Conservation (phyloP, 2,329 filamentous ascomycete species). For the Mycosphaerella arachidis region DNA sequence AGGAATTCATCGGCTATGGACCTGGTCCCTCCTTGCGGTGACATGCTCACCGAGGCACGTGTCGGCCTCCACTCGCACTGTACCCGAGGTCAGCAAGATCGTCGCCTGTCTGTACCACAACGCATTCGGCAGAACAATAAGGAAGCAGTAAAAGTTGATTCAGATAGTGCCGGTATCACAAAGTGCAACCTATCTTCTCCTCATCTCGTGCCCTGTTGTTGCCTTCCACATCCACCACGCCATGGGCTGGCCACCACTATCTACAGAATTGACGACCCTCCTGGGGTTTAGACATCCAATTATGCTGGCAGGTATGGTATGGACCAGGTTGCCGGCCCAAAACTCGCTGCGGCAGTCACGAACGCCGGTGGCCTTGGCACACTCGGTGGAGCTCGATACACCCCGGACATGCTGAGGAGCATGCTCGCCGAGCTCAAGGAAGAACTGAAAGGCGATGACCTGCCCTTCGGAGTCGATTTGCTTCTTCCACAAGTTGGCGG, state of each 20-base stretch:
- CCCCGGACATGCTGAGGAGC: conserved; percentile 89
- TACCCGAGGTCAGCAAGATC: neutral
- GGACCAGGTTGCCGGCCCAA: conserved; percentile 95
- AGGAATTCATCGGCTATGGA: neutral
- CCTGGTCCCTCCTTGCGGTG: too few relatives aligned
- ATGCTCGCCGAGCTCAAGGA: conserved; percentile 90
- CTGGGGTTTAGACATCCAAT: conserved; percentile 95
- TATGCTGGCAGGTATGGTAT: conserved; percentile 95
- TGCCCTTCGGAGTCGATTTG: conserved; percentile 88
- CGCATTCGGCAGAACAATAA: neutral
- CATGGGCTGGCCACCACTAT: conserved; percentile 46
- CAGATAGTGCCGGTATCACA: too few relatives aligned
- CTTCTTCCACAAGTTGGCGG: conserved; percentile 90
- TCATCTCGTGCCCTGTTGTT: neutral
- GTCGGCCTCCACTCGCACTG: neutral
- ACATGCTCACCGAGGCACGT: neutral
- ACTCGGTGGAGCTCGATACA: conserved; percentile 90
- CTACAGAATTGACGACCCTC: conserved; percentile 84
- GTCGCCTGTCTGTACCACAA: neutral
- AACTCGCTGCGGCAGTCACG: conserved; percentile 89
- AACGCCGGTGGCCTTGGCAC: conserved; percentile 94
- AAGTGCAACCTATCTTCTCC: too few relatives aligned
- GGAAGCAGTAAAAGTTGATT: neutral
- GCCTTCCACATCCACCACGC: conserved; percentile 36
- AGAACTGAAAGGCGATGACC: conserved; percentile 79